phyloP scores from a whole-genome alignment of 805 yeast species.

The Candida glaebosa region DNA sequence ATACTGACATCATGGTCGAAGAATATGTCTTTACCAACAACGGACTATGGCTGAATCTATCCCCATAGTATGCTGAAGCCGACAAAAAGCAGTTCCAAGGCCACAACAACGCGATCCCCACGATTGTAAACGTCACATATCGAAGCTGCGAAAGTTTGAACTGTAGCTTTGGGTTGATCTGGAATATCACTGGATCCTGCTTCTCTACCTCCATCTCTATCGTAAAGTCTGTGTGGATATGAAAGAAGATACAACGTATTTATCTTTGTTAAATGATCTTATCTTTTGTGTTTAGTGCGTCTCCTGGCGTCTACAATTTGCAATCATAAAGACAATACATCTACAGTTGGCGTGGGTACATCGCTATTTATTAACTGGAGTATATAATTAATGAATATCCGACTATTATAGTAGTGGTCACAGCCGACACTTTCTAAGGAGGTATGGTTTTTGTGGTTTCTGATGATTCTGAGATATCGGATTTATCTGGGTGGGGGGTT shows the following conservation, averaged over 20 bases:
- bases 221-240: no score
- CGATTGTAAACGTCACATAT: conserved; percentile 58
- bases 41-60: conserved; percentile 52
- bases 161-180: conserved; percentile 5
- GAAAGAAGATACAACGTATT: no score
- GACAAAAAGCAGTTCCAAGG: conserved; percentile 94
- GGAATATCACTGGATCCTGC: conserved; percentile 19
- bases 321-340: no score
- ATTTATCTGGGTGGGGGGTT: neutral
- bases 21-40: conserved; percentile 57
- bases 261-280: no score
- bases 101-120: conserved; percentile 85
- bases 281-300: no score
- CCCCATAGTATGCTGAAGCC: conserved; percentile 76
- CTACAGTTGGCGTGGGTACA: no score
- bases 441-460: no score
- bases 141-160: conserved; percentile 28
- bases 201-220: conserved; percentile 1
- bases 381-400: no score
- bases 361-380: no score
- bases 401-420: no score
- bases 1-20: conserved; percentile 84
- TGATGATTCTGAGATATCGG: neutral
- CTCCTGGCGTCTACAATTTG: neutral
- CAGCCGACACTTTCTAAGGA: no score